Evolutionary conservation across 2,329 filamentous ascomycete genomes (phyloP), one percentile per base, ranked within the genome.

Genomic region (Pestalotiopsis sp.): DNA sequence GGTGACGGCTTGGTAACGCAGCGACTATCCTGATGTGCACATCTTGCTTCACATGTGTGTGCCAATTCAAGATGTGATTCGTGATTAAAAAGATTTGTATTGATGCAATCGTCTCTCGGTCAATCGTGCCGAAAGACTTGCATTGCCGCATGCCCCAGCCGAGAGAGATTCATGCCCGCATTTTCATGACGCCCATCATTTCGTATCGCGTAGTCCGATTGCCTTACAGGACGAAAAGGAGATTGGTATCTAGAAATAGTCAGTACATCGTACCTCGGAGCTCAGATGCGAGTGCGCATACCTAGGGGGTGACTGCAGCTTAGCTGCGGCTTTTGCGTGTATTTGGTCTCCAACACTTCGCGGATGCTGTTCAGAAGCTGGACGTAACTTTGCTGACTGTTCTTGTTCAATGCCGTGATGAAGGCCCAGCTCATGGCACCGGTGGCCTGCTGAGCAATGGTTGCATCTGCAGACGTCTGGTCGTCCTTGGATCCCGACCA

Each of bases 391-490:
- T 99, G 96, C 78, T 98, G 94, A 0, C 95, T 95, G 80, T 98
- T 97, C 87, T 97, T 97, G 84, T 94, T 95, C 73, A 99, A 88
- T 58, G 95, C 92, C 4, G 87, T 92, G 79, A 99, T 95, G 80
- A 99, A 99, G 11, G 96, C 96, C 91, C 93, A 98, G 1, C 94
- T 97, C 96, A 99, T 98, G 77, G 96, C 96, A 66, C 96, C 96
- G 0, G 96, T 98, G 36, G 96, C 95, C 82, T 98, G 89, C 65
- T 94, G 92, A 45, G 88, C 90, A 75, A 98, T 98, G 23, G 90
- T 93, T n/a, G 95, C 95, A 79, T 99, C 96, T 81, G 94, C 93
- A 91, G 92, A 95, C 76, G 95, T 99, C 83, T 99, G 96, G 73
- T 93, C 90, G 78, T 98, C 96, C 81, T 98, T 98, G 84, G 93